Evolutionary conservation across 805 yeast genomes (phyloP).

Genomic region (Wickerhamiella sorbophila): DNA sequence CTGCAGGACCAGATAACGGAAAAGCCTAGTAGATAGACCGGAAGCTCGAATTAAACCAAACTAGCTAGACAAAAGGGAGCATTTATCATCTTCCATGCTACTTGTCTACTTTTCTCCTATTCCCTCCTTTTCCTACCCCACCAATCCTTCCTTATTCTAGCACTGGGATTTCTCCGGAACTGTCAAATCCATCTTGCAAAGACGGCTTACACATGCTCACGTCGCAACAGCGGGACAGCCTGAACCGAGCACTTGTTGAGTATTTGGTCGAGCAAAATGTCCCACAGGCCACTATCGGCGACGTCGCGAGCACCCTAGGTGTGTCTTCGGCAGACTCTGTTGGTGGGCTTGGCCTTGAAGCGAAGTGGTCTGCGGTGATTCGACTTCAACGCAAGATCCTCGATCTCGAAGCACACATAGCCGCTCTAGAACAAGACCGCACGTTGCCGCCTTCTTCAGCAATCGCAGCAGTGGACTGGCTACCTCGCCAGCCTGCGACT

Average conservation of each 20-base stretch:
- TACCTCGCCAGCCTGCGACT: conserved; percentile 38
- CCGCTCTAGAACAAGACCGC: conserved; percentile 29
- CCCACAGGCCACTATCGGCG: background rate
- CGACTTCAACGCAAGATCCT: conserved; percentile 58
- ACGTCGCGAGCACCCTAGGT: background rate
- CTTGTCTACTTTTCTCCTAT: no score
- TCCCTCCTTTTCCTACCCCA: no score
- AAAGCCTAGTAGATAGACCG: no score
- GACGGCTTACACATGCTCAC: no score
- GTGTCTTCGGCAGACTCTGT: background rate
- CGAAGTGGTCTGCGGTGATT: conserved; percentile 79
- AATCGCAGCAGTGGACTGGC: conserved; percentile 31
- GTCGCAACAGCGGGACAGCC: background rate
- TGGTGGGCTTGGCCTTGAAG: conserved; percentile 32
- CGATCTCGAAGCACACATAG: conserved; percentile 50
- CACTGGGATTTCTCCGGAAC: no score
- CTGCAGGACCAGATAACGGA: no score
- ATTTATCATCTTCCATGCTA: no score
- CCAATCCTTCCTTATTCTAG: no score
- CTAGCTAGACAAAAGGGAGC: no score
- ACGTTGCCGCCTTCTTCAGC: conserved; percentile 25
- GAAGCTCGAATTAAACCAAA: no score
- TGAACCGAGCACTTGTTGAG: background rate
- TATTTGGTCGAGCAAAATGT: background rate
- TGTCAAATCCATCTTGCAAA: no score